A percentile compares a stretch with the other conserved stretches of the same genome.
Conservation (phyloP, 495 filamentous ascomycete genomes). For the Neurospora tetrasperma region DNA sequence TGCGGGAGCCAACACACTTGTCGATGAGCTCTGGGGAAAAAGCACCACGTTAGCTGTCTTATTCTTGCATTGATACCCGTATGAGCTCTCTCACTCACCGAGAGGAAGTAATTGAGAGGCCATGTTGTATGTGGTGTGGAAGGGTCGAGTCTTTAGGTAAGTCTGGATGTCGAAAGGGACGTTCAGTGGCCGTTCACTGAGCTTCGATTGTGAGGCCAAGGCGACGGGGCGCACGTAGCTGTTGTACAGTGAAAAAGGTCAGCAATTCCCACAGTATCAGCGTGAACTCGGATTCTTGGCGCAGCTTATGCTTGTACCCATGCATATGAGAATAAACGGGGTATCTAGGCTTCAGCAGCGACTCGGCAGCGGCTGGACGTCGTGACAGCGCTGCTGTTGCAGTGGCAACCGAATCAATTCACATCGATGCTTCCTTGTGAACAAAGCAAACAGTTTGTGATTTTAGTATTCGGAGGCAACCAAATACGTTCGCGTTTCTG, state of each 20-base stretch:
- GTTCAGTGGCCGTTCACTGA: not conserved
- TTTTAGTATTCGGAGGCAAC: not conserved
- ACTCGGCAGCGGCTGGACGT: not conserved
- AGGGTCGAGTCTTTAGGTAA: not conserved
- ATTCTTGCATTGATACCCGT: not conserved
- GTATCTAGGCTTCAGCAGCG: not conserved
- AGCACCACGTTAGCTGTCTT: conserved; percentile 9
- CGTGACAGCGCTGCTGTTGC: not conserved
- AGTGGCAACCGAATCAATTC: not conserved
- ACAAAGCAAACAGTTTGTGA: not conserved
- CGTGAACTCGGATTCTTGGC: not conserved
- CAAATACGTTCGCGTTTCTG: not conserved
- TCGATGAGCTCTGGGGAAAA: conserved; percentile 77
- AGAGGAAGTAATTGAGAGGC: conserved; percentile 73
- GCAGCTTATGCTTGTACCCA: not conserved
- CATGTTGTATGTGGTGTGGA: conserved; percentile 36
- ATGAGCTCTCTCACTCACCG: conserved; percentile 36
- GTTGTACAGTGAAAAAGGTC: not conserved
- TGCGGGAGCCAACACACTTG: conserved; percentile 93
- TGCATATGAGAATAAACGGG: not conserved
- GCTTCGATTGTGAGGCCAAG: not conserved
- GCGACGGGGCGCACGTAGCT: not conserved
- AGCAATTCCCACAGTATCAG: not conserved
- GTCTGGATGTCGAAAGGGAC: not conserved
- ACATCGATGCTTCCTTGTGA: not conserved